Evolutionary conservation across 2,329 filamentous ascomycete genomes (phyloP).

Genomic region (Colletotrichum truncatum): DNA sequence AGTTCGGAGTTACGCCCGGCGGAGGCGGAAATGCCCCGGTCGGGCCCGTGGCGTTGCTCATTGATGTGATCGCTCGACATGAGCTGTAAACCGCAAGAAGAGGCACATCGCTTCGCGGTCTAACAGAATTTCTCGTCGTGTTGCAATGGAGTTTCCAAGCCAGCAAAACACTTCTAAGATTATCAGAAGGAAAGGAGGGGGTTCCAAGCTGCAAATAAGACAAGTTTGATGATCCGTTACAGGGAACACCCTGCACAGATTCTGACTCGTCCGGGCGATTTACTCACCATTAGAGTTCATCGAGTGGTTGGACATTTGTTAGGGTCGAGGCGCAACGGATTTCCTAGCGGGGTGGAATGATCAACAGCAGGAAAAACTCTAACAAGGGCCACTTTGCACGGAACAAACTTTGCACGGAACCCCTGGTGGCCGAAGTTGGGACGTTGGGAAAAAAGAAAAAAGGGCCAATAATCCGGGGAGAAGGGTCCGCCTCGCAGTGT

Average conservation of each 20-base stretch:
- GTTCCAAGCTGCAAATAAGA: neutral
- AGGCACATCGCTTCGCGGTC: constrained; percentile 14
- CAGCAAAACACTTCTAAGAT: neutral
- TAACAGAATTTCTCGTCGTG: neutral
- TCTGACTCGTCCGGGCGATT: constrained; percentile 16
- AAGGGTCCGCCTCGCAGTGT: neutral
- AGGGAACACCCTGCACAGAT: neutral
- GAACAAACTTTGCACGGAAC: too few relatives aligned
- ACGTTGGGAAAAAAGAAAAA: neutral
- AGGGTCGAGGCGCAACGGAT: constrained; percentile 4
- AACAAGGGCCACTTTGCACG: neutral
- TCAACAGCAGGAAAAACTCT: neutral
- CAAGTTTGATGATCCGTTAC: neutral
- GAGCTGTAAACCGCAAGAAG: constrained; percentile 5
- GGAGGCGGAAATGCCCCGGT: constrained; percentile 33
- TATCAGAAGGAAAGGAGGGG: fast-evolving
- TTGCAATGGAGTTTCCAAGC: neutral
- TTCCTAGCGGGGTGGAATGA: neutral
- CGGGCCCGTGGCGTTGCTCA: constrained; percentile 20
- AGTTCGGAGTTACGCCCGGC: constrained; percentile 33
- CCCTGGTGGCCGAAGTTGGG: neutral
- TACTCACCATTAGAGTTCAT: constrained; percentile 16
- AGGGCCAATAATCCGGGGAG: neutral
- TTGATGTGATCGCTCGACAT: constrained; percentile 7
- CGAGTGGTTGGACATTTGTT: constrained; percentile 4